Conservation (phyloP, 805 yeast species). For the Pichia insulana region DNA sequence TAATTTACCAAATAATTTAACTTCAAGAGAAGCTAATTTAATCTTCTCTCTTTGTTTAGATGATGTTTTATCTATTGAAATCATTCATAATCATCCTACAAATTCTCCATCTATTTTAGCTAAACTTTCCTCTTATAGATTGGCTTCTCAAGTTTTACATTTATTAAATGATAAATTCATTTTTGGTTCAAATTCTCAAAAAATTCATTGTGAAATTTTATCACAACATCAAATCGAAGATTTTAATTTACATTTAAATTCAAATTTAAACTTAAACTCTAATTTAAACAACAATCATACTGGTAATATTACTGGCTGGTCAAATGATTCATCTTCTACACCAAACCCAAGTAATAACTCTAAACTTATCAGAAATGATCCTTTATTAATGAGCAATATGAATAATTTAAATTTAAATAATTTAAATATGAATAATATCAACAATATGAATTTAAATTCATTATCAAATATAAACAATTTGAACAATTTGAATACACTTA, state of each 20-base stretch:
- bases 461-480: background rate
- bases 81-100: constrained; percentile 23
- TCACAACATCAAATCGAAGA: too few relatives aligned
- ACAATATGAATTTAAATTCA: background rate
- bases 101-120: constrained; percentile 33
- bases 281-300: constrained; percentile 3
- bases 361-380: constrained; percentile 8
- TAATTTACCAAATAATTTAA: constrained; percentile 56
- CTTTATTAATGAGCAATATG: constrained; percentile 3
- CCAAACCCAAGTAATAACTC: constrained; percentile 10
- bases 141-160: constrained; percentile 37
- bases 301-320: constrained; percentile 6
- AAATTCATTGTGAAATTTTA: constrained; percentile 32
- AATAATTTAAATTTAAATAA: background rate
- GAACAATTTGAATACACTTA: too few relatives aligned
- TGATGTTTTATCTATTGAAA: constrained; percentile 35
- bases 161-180: constrained; percentile 34
- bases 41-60: constrained; percentile 65
- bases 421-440: background rate
- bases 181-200: constrained; percentile 42
- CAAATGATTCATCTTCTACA: constrained; percentile 9
- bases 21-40: constrained; percentile 57
- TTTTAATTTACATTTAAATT: too few relatives aligned
- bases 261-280: constrained; percentile 1
- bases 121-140: constrained; percentile 34